Evolutionary conservation across 495 filamentous ascomycete species (phyloP), one percentile per base, ranked within the genome.

Genomic region (Hamigera avellanea): DNA sequence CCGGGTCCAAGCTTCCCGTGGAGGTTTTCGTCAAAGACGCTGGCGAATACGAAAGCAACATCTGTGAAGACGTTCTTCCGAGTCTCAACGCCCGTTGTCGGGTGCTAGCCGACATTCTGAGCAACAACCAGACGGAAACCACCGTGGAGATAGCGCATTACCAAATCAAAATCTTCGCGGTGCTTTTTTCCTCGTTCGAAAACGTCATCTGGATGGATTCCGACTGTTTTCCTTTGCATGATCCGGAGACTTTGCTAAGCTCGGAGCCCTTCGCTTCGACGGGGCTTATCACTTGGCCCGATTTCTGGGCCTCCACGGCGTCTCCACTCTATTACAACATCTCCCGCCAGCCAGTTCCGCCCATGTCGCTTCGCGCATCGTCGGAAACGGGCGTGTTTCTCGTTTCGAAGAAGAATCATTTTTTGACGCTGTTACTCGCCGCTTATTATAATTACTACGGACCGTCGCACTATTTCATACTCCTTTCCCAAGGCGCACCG

Each of bases 361-460:
- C 57, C 0, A 40, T 54, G 7, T 40, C 40, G 10, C 12, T 36
- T 0, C 53, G 50, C 3, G 43, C 56, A 34, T 43, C 61, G 23
- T 56, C 59, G 8, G 72, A 76, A 49, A 48, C 64, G 2, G 74
- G 74, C 1, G 56, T 72, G 23, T 35, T 78, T 15, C 48, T 74
- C 18, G 36, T 72, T 29, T 62, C 66, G 32, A 74, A 78, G 36
- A 30, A 40, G 13, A 48, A 55, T 0, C 72, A 78, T 33, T 40
- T 46, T 39, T 30, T 34, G 29, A 63, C 60, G 0, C 48, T 77
- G 3, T 56, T 73, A 4, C 61, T 76, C 1, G 52, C 64, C 3
- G 57, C 56, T 0, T 77, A 76, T 43, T 76, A 78, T 53, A 76
- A 75, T 46, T 59, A 61, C 40, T 63, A 68, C 50, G 70, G 70